A percentile compares a stretch with the other conserved stretches of the same genome.
Evolutionary conservation across 148 eudicot species (phyloP).

Genomic region (Linanthus parryae): DNA sequence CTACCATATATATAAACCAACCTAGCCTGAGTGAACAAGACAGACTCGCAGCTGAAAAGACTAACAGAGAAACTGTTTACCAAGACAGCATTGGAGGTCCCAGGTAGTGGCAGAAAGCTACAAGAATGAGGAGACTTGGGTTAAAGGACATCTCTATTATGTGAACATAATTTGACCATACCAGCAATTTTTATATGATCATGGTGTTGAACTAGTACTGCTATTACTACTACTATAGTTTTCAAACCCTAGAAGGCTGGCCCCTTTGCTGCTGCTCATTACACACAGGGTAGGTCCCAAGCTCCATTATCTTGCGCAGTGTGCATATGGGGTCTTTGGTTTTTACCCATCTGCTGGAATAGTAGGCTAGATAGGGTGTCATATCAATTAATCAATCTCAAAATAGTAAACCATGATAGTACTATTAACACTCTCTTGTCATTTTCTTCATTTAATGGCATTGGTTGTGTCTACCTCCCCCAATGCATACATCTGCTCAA

Average conservation of each 20-base stretch:
- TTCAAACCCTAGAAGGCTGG: not conserved
- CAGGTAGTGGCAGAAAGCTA: no score
- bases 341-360: slow-evolving; percentile 1
- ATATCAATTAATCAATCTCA: not conserved
- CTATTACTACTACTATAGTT: not conserved
- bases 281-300: slow-evolving; percentile 13
- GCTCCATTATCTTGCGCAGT: slow-evolving; percentile 12
- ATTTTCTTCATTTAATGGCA: slow-evolving; percentile 12
- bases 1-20: no score
- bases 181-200: not conserved
- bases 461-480: not conserved
- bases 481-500: not conserved
- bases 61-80: no score
- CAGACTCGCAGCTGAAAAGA: no score
- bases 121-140: no score
- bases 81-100: no score
- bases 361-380: not conserved
- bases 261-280: not conserved
- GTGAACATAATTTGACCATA: not conserved
- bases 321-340: slow-evolving; percentile 4
- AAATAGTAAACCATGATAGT: slow-evolving; percentile 4
- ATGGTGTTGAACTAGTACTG: slow-evolving; percentile 5
- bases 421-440: slow-evolving; percentile 10
- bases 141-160: no score
- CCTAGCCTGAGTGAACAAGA: no score